Evolutionary conservation across 805 yeast genomes (phyloP).

Genomic region (Hermanozyma aechmeae): DNA sequence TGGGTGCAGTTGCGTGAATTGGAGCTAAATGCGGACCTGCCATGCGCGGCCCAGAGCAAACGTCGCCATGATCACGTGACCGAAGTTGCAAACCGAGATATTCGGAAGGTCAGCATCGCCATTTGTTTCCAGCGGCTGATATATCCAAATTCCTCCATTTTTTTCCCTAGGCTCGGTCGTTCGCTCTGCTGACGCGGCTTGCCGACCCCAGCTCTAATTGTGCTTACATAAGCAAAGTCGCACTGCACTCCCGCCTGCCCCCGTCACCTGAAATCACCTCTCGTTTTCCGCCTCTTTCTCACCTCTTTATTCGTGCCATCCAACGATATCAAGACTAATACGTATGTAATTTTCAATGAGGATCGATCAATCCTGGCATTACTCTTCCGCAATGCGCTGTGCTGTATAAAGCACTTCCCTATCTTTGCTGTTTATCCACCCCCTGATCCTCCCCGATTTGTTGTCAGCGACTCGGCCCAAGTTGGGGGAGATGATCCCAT

Average conservation of each 20-base stretch:
- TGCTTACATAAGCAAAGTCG: conserved; percentile 3
- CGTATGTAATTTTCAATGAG: too few species aligned
- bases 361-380: too few species aligned
- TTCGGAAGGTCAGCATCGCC: too few species aligned
- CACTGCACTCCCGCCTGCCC: conserved; percentile 1
- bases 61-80: conserved; percentile 1
- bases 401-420: too few species aligned
- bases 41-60: conserved; percentile 1
- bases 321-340: too few species aligned
- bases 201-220: conserved; percentile 1
- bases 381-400: too few species aligned
- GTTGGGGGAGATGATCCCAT: too few species aligned
- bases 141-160: conserved; percentile 2
- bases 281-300: conserved; percentile 1
- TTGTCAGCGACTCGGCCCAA: too few species aligned
- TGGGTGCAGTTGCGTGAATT: conserved; percentile 1
- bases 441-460: too few species aligned
- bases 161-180: neutral
- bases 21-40: neutral
- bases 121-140: too few species aligned
- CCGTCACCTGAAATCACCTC: neutral
- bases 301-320: conserved; percentile 1
- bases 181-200: conserved; percentile 1
- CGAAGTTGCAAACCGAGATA: too few species aligned
- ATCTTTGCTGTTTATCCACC: too few species aligned